These are phyloP conservation scores for Tetrapisispora nanseiensis DNA, from an alignment of 805 yeast genomes.

Conservation along the genomic window DNA sequence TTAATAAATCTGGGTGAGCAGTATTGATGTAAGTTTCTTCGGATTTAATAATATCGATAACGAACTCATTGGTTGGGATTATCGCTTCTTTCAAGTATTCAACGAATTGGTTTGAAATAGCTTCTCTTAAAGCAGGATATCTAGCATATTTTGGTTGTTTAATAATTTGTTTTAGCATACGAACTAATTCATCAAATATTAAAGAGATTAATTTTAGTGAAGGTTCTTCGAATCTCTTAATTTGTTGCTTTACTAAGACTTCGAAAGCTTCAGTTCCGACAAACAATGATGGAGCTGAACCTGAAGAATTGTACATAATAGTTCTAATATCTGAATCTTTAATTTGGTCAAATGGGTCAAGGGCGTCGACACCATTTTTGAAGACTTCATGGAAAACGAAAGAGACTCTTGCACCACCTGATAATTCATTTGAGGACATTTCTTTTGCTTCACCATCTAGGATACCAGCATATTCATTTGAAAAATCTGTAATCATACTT, in stretches of 20 bases:
- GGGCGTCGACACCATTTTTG: slow-evolving; percentile 81
- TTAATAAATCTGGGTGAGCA: slow-evolving; percentile 92
- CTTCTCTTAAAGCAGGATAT: slow-evolving; percentile 85
- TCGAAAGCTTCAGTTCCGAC: slow-evolving; percentile 98
- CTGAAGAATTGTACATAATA: slow-evolving; percentile 92
- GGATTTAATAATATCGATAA: slow-evolving; percentile 67
- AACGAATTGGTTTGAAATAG: slow-evolving; percentile 68
- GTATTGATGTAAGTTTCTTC: slow-evolving; percentile 95
- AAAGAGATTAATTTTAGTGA: slow-evolving; percentile 77
- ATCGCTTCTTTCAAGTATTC: slow-evolving; percentile 70
- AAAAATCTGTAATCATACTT: slow-evolving; percentile 83
- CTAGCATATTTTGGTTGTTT: slow-evolving; percentile 74
- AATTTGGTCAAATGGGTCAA: slow-evolving; percentile 94
- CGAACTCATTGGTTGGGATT: slow-evolving; percentile 79
- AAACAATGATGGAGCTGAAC: slow-evolving; percentile 90
- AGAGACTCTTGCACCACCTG: slow-evolving; percentile 97
- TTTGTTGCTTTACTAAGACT: slow-evolving; percentile 88
- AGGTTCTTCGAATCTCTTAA: slow-evolving; percentile 90
- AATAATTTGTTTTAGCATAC: slow-evolving; percentile 78
- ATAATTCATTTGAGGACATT: slow-evolving; percentile 75
- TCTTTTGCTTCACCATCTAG: slow-evolving; percentile 90
- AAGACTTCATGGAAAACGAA: slow-evolving; percentile 95
- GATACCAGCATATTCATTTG: slow-evolving; percentile 84
- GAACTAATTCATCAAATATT: slow-evolving; percentile 87
- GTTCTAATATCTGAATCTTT: slow-evolving; percentile 94